Base-by-base conservation (phyloP, 352 stramenopile genomes). In the Globisporangium cederbergense region DNA sequence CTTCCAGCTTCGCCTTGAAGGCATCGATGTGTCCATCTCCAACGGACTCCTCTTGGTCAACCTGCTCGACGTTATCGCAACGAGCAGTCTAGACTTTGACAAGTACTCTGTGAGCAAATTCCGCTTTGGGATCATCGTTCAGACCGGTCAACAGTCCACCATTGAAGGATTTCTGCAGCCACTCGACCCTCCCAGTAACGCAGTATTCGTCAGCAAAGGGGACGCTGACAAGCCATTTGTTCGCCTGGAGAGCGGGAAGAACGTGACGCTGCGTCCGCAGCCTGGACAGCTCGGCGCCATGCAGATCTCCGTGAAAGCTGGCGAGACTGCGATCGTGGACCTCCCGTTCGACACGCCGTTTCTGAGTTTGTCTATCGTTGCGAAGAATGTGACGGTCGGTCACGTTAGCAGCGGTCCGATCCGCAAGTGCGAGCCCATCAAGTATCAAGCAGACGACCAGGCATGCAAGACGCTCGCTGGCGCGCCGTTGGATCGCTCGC, bases 61-160 rank as follows among this genome's bases (percentile, higher is more conserved):
- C 13, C 58, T 71, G 14, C 70, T 88, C 8, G 60, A 74, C 30
- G 56, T 85, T 8, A 43, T 62, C 46, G 75, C 77, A 47, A 50
- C 59, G 9, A 72, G 74, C 32, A 60, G 51, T 5, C 53, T 83
- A 22, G 65, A 68, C 2, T 68, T 93, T 55, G 85, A 93, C 59
- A 87, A 88, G 52, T 93, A 83, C 65, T 87, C 85, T 1, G 75
- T 82, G 16, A 58, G 87, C n/a, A 86, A 90, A 51, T 91, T 93
- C 60, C 74, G 61, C 28, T 46, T 52, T 13, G 56, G 65, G 52
- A 46, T 90, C 13, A 62, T 62, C 38, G 68, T 79, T 0, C 54
- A 76, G 60, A 74, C 76, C 5, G 66, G 64, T 13, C 65, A 51
- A 45, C 73, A 65, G 22, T 70, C 62, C 9, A 74, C 71, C 25